A percentile compares a stretch with the other conserved stretches of the same genome.
phyloP scores from a whole-genome alignment of 148 eudicot genomes.

The Vaccinium corymbosum region DNA sequence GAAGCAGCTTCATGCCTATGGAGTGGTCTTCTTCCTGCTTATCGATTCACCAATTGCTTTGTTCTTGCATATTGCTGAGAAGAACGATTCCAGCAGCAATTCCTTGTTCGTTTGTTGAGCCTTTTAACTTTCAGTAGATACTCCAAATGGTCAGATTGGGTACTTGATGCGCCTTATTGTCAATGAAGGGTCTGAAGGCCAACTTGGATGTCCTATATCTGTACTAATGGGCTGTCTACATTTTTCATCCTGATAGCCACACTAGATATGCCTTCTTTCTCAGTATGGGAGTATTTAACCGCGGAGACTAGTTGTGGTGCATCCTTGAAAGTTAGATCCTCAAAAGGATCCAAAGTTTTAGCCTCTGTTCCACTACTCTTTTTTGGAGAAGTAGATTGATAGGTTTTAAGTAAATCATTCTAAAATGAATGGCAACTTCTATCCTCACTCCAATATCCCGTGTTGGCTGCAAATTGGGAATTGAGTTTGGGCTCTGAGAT shows the following conservation, averaged over 20 bases:
- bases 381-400: neutral
- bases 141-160: slow-evolving; percentile 7
- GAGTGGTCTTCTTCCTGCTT: neutral
- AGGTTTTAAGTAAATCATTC: neutral
- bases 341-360: neutral
- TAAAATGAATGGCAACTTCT: neutral
- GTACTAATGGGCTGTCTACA: neutral
- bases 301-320: neutral
- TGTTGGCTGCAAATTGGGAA: neutral
- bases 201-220: neutral
- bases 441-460: neutral
- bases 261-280: neutral
- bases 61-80: neutral
- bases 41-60: neutral
- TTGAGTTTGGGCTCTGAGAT: neutral
- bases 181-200: neutral
- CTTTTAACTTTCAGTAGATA: neutral
- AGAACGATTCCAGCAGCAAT: neutral
- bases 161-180: neutral
- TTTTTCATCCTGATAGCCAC: neutral
- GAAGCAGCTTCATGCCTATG: neutral
- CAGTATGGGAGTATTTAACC: neutral
- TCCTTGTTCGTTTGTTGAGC: neutral
- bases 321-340: neutral
- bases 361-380: too few species aligned